Percentiles rank a stretch among this genome's conserved stretches.
Conservation (phyloP, 2,329 filamentous ascomycete genomes). For the Penicillium freii region DNA sequence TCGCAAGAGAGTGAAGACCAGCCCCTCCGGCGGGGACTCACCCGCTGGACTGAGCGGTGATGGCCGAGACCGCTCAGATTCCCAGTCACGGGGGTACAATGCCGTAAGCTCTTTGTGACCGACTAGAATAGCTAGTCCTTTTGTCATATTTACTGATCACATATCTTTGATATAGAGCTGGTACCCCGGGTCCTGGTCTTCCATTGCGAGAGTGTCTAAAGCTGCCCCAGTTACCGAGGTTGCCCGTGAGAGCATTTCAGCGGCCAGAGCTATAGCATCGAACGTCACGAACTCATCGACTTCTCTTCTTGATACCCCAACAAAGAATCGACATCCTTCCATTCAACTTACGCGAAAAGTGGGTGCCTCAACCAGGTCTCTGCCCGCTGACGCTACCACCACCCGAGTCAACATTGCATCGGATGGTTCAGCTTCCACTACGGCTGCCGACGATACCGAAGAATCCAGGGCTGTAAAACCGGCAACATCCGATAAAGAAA, state of each 20-base stretch:
- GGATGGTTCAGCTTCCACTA: constrained; percentile 37
- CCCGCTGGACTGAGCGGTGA: constrained; percentile 26
- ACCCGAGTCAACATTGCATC: constrained; percentile 48
- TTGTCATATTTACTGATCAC: constrained; percentile 12
- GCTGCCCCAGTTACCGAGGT: constrained; percentile 50
- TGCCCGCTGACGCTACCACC: constrained; percentile 46
- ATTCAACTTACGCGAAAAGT: constrained; percentile 45
- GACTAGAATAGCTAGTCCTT: neutral
- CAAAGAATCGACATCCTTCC: constrained; percentile 34
- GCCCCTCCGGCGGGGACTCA: constrained; percentile 33
- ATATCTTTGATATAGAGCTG: constrained; percentile 33
- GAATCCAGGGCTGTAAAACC: constrained; percentile 13
- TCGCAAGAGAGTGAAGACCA: constrained; percentile 46
- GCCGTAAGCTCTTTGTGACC: constrained; percentile 28
- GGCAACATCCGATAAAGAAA: constrained; percentile 20
- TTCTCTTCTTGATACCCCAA: constrained; percentile 27
- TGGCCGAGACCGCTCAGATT: constrained; percentile 26
- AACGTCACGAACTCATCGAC: constrained; percentile 36
- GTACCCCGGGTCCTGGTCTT: constrained; percentile 49
- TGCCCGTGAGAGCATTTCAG: constrained; percentile 50
- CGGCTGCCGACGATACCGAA: constrained; percentile 23
- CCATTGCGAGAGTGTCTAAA: constrained; percentile 40
- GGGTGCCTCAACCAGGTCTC: constrained; percentile 43
- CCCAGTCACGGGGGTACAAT: constrained; percentile 27
- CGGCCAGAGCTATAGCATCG: constrained; percentile 39